Base-by-base conservation (phyloP, 2,329 filamentous ascomycete genomes). In the Botryosphaeria dothidea region DNA sequence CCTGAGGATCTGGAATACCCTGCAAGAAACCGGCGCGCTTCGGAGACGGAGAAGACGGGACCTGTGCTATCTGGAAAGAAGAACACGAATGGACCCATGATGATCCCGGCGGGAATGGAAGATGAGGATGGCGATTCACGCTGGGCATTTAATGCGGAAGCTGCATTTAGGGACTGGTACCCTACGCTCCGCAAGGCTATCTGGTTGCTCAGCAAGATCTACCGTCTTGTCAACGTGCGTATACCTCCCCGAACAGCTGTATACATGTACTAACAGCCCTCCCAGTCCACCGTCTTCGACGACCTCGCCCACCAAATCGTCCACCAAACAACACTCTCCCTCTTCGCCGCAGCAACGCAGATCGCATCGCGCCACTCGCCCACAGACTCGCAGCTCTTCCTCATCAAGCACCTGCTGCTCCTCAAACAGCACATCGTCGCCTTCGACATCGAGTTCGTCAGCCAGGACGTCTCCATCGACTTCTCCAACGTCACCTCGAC, bases 391-490 rank as follows among this genome's bases (percentile, higher is more conserved):
- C 91, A 97, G 70, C 85, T 99, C 4, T 99, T 99, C 78, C 89
- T 97, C 73, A 90, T 99, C 71, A 95, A 94, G 71, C 97, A 99
- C 75, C 85, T 99, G 1, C 89, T 99, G 57, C 90, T 97, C 57
- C 86, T 99, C 60, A 98, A 98, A 78, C 96, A 97, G 74, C 92
- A 97, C 75, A 91, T 99, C 60, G 89, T 99, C 27, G 93, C 93
- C 9, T 93, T 99, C 67, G 95, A 99, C 79, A 97, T 99, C 69
- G 93, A 90, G 73, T 90, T 85, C 71, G 85, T 89, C 21, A 85
- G 86, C 2, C 87, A 88, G 3, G 74, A 76, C 64, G 81, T 90
- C 54, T 84, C 84, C 15, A 84, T 90, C 73, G 88, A 90, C 75
- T 89, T 90, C 74, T 87, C 86, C n/a, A 84, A 82, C 57, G 79